Evolutionary conservation across 2,329 filamentous ascomycete genomes (phyloP).

Genomic region (Alternaria conjuncta): DNA sequence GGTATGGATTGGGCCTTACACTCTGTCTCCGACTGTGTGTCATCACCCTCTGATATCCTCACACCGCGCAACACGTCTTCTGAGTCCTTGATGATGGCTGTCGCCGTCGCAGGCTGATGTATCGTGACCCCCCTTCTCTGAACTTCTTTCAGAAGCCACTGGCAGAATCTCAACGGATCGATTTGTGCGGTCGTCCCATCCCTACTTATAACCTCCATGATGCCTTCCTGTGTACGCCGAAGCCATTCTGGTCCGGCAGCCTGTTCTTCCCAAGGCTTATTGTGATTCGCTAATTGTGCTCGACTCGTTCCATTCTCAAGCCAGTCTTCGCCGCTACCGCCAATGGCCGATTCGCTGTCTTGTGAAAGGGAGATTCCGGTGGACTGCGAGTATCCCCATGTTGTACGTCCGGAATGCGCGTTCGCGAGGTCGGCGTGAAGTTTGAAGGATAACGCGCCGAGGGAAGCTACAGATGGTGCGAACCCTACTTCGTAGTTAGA

Average conservation of each 20-base stretch:
- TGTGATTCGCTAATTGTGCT: constrained; percentile 57
- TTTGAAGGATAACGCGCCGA: constrained; percentile 72
- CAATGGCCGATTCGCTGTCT: constrained; percentile 49
- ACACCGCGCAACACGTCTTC: constrained; percentile 61
- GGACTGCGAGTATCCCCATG: constrained; percentile 66
- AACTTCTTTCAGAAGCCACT: constrained; percentile 67
- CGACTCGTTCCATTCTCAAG: constrained; percentile 68
- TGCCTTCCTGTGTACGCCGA: constrained; percentile 60
- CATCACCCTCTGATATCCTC: constrained; percentile 29
- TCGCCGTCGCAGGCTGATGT: constrained; percentile 67
- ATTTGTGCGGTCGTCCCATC: constrained; percentile 69
- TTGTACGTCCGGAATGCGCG: constrained; percentile 61
- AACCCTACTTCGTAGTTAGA: constrained; percentile 57
- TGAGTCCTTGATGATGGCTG: constrained; percentile 60
- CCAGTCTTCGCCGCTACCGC: constrained; percentile 68
- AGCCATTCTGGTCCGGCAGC: constrained; percentile 64
- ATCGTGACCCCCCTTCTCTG: constrained; percentile 67
- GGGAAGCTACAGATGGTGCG: constrained; percentile 59
- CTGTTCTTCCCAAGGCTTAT: constrained; percentile 34
- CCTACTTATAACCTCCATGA: constrained; percentile 66
- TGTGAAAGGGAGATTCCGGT: constrained; percentile 64
- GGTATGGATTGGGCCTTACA: constrained; percentile 2
- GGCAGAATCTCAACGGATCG: constrained; percentile 71
- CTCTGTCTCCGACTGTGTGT: constrained; percentile 5
- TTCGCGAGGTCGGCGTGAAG: constrained; percentile 71